Base-by-base conservation (phyloP, 331 rosid genomes). In the Telfairia occidentalis region DNA sequence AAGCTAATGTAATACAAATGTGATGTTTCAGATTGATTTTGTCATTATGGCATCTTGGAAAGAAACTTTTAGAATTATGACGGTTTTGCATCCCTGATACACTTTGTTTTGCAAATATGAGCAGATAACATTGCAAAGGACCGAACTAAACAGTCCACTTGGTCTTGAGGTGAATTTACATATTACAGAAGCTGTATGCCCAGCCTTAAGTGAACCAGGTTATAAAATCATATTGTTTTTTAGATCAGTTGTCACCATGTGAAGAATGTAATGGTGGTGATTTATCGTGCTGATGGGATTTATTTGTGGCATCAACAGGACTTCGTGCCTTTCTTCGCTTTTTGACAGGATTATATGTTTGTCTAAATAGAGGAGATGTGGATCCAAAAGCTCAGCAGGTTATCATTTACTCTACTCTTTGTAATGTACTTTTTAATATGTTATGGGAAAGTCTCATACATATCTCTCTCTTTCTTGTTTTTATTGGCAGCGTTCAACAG, bases 131-230 rank as follows among this genome's bases (percentile, higher is more conserved):
- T 80, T 93, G 81, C 89, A 93, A 76, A 90, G 98, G 86, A 93
- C 98, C 43, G 97, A 89, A 50, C 85, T 83, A 60, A 93, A 93
- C 81, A 86, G 91, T 81, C 98, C 98, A 71, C 96, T 93, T 77
- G 98, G 98, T 46, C 97, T 93, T 82, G 98, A 93, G 84, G 96
- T 93, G 80, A 92, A 86, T 67, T 78, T 93, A 75, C 97, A 93
- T 81, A 82, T 93, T 76, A 93, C 90, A 15, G 98, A 90, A 88
- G 97, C 98, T 77, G 84, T 93, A 71, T 93, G 98, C 79, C 96
- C 98, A 79, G 96, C 94, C 74, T 75, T 93, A 84, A 93, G 98
- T 42, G 98, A 93, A 85, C 97, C 98, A 64, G 97, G 98, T 90
- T 73, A 76, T 75, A 12, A 69, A 26, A 63, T 46, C 49, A 37